Base-by-base conservation (phyloP, 306 rosid species). In the Rosa persica region DNA sequence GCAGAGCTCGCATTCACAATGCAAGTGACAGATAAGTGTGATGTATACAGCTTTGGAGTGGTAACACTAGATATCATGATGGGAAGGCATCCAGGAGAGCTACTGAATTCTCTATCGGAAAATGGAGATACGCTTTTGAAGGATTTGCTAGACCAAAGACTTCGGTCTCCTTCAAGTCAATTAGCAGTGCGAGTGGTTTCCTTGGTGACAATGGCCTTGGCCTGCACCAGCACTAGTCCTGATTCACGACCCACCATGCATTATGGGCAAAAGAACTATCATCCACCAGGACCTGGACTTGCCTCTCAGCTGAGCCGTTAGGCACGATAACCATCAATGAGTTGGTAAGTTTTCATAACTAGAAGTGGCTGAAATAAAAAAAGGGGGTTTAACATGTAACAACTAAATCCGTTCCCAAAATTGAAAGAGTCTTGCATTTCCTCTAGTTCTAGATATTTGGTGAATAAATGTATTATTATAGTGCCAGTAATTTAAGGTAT, bases 1-100 rank as follows among this genome's bases (percentile, higher is more conserved):
- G 85, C 80, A 88, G 91, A 88, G 74, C 83, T 90, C 70, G 89
- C 92, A n/a, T 87, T 82, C 52, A 89, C 88, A 2, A 84, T 79
- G 91, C 66, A 40, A 30, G 83, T 87, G 11, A 89, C 90, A 4
- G 89, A 86, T 7, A 89, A 88, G 57, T 86, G 91, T 49, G 91
- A 89, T 8, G 91, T 87, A 36, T 89, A 87, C 54, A 89, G 91
- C 54, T 87, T 84, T 67, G 89, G 91, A 3, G 89, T 87, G 62
- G 89, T 90, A 54, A 79, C 75, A 12, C 69, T 88, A 25, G 92
- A 88, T 76, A 54, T 83, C 74, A 20, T 88, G 78, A 84, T 88
- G 89, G 89, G 90, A 36, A 86, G 73, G 74, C 90, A 88, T 68
- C 89, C 90, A 23, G 82, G 84, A 52, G 89, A 88, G 38, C 83